Base-by-base conservation (phyloP, 2,329 filamentous ascomycete species). In the Esteya vermicola region DNA sequence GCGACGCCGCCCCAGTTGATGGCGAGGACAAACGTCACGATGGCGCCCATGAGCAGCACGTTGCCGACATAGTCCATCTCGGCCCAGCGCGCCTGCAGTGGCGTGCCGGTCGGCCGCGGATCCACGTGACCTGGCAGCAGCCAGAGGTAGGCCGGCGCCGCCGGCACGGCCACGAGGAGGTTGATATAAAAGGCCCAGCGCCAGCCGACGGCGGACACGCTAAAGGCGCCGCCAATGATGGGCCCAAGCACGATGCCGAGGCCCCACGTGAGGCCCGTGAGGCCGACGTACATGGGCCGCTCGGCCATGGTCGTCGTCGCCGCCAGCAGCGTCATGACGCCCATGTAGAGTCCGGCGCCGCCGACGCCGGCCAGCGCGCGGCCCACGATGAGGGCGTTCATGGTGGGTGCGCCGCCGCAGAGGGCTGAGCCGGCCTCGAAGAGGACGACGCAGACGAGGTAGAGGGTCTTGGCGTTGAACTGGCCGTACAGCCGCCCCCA, bases 171-270 rank as follows among this genome's bases (percentile, higher is more conserved):
- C 30, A 72, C 51, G 28, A 58, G 46, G 8, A 35, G 20, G 44
- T 72, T 73, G 51, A 74, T 64, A 47, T 74, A 75, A 48, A 70
- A 69, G 1, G 58, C 60, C 51, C 51, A 41, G 14, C 41, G 41
- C 23, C 36, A 45, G 9, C 26, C 35, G 10, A 23, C 40, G 7
- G 41, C 14, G 6, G 27, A 32, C 8, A 60, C 57, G 9, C 54
- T 54, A 36, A 70, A 68, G 0, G 58, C 62, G 22, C 66, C 65
- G 14, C 65, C 65, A 13, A 68, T 51, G 39, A 44, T 35, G 3
- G 43, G 43, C 9, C 43, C 43, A 5, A 45, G 31, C n/a, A 45
- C 38, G 8, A 34, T 36, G 9, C 43, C 43, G 13, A 45, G 23
- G 16, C 43, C 43, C 43, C 43, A 45, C 14, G 35, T 19, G 22